Base-by-base conservation (phyloP, 2,329 filamentous ascomycete species). In the Nemania diffusa region DNA sequence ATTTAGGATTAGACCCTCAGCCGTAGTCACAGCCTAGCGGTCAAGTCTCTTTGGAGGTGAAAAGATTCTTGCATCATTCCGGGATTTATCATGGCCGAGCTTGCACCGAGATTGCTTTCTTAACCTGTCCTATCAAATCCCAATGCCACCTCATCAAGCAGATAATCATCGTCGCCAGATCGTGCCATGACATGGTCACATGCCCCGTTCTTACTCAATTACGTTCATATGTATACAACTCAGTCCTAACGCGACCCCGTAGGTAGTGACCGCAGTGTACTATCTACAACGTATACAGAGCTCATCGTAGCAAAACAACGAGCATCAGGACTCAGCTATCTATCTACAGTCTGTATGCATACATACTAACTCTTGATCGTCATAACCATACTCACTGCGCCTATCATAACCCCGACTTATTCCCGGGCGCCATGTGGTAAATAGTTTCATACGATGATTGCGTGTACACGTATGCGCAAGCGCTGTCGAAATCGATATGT, bases 11-110 rank as follows among this genome's bases (percentile, higher is more conserved):
- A 76, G 70, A 46, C 9, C 20, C 29, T 24, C 53, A n/a, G 4
- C 13, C 11, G 37, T 40, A 50, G 27, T 46, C 24, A n/a, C 29
- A 50, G 62, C 74, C 68, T 74, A 65, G 74, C 74, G 74, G 74
- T 76, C 74, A 76, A 66, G 42, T 65, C 46, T 40, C 44, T 48
- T 37, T 66, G 55, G 48, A 29, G 68, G 63, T 69, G 70, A 62
- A 50, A 69, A 61, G 56, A 74, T 72, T 73, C 70, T 74, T 75
- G 72, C 72, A 75, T 75, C 73, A 73, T 75, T 59, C 70, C 72
- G 71, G 69, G 67, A 72, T 68, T 72, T 71, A 72, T 72, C 73
- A 70, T 73, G 75, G 70, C 75, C 75, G 75, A 77, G 71, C 73
- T 77, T 76, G 71, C 70, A 74, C 75, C 75, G 75, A 77, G 69